Evolutionary conservation across 371 early-diverging fungal species (phyloP), one percentile per base, ranked within the genome.

Genomic region (Mucor indicus): DNA sequence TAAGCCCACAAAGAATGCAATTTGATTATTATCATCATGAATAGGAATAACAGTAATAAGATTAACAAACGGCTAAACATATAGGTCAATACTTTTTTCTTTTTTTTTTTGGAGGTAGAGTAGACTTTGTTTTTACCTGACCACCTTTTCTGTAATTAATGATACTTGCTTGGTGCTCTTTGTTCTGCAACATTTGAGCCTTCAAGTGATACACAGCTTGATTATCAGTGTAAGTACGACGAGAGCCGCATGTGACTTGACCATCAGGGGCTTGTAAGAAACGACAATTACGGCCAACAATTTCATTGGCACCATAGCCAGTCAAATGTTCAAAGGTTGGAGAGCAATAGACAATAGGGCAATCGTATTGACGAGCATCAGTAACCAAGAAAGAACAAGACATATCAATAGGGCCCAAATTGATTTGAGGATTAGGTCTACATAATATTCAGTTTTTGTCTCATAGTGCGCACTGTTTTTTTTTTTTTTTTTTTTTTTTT

Each of bases 131-230:
- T n/a, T n/a, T 47, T 59, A 69, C 69, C 52, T 80, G 81, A 7
- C 87, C 89, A 20, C 71, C 70, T 48, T 83, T 84, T 40, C 79
- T 68, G 57, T 85, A 88, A 41, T 88, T 88, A 38, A 88, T 76
- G 9, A 82, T 60, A 24, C 74, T 71, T 8, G 76, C 77, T 59
- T 88, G 89, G 23, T 79, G 75, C 44, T 88, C 87, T 42, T 80
- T 72, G n/a, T 72, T 64, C 20, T 64, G 55, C 12, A 66, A 48
- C 54, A 85, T 65, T 38, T 66, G 61, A 10, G 70, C 62, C 35
- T 77, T 78, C 36, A 88, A 64, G 50, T 75, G 74, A 42, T 61
- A 67, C 0, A 84, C 82, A 2, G 80, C 68, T 25, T 60, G 56
- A 47, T 84, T 83, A 54, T 85, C 86, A 5, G 81, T 80, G 40